Evolutionary conservation across 306 rosid genomes (phyloP), one percentile per base, ranked within the genome.

Genomic region (Rosa rugosa): DNA sequence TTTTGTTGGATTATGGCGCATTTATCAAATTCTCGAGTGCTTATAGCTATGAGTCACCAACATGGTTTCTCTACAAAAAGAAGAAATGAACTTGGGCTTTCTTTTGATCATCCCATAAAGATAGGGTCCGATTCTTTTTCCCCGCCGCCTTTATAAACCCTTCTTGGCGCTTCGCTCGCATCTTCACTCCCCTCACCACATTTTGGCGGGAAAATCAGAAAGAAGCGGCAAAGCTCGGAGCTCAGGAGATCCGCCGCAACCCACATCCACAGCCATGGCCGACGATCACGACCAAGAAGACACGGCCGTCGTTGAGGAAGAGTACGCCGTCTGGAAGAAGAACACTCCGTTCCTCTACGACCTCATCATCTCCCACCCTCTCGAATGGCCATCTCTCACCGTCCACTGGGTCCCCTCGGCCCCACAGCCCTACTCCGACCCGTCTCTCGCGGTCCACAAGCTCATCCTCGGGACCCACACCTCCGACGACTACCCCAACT

Each of bases 351-450:
- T 89, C 59, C 73, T 94, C 22, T 94, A 94, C 90, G 99, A 94
- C 44, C 77, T 92, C 22, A 63, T 89, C 79, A 73, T 94, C 41
- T 92, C 99, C 8, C 91, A 92, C 63, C 86, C 97, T 59, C 97
- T 92, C 6, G 90, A 84, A 84, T 94, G 97, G 97, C 99, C 99
- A 9, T 92, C 99, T 73, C 97, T 94, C 76, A 92, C 97, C 10
- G 95, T 94, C 79, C 89, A 95, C 8, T 90, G 95, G 92, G 80
- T 81, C 34, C 92, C 88, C 11, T 57, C 76, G 20, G 46, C 85
- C 46, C 88, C 93, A 0, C 76, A 78, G 60, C 87, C 90, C 12
- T 80, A 86, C 78, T 5, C 83, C 4, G 63, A 90, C 56, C 76
- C 96, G 69, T 90, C 91, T 34, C 86, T 93, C 80, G 80, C 84